Percentiles rank a stretch among this genome's conserved stretches.
These are phyloP conservation scores for Staphylotrichum tortipilum DNA, from an alignment of 495 filamentous ascomycete species.

Conservation along the genomic window DNA sequence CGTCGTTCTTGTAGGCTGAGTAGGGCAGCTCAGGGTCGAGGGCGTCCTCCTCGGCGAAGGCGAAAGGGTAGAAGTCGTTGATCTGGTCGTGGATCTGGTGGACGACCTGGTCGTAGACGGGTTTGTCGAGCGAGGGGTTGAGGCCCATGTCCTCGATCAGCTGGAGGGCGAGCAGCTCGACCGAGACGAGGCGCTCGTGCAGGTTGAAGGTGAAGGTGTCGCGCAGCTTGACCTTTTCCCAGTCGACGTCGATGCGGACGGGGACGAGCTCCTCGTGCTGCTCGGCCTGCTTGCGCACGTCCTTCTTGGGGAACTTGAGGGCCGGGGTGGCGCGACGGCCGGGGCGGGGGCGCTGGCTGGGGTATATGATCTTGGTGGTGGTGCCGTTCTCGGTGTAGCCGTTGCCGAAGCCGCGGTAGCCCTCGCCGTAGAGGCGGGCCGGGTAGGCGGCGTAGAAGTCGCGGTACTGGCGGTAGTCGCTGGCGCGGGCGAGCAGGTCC, in stretches of 20 bases:
- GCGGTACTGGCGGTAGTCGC: constrained; percentile 48
- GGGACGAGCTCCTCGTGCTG: constrained; percentile 87
- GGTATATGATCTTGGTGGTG: constrained; percentile 59
- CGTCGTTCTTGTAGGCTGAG: constrained; percentile 91
- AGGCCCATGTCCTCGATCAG: constrained; percentile 87
- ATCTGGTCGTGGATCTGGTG: constrained; percentile 83
- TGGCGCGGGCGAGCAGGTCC: constrained; percentile 30
- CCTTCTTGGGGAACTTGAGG: constrained; percentile 63
- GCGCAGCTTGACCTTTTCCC: constrained; percentile 88
- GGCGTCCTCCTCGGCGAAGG: constrained; percentile 80
- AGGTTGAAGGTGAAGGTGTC: constrained; percentile 99
- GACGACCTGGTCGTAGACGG: constrained; percentile 66
- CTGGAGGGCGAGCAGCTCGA: constrained; percentile 76
- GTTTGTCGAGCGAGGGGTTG: constrained; percentile 52
- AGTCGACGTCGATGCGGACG: constrained; percentile 85
- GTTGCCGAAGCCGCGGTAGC: constrained; percentile 88
- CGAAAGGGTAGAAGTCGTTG: constrained; percentile 83
- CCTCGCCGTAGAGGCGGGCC: constrained; percentile 53
- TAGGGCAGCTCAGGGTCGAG: constrained; percentile 87
- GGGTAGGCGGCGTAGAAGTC: constrained; percentile 38
- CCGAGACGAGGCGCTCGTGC: constrained; percentile 71
- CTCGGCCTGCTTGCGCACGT: constrained; percentile 74
- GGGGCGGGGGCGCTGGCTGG: constrained; percentile 57
- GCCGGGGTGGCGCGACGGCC: constrained; percentile 65
- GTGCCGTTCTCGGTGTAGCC: constrained; percentile 58